phyloP scores from a whole-genome alignment of 805 yeast genomes.

The Saitoella complicata region DNA sequence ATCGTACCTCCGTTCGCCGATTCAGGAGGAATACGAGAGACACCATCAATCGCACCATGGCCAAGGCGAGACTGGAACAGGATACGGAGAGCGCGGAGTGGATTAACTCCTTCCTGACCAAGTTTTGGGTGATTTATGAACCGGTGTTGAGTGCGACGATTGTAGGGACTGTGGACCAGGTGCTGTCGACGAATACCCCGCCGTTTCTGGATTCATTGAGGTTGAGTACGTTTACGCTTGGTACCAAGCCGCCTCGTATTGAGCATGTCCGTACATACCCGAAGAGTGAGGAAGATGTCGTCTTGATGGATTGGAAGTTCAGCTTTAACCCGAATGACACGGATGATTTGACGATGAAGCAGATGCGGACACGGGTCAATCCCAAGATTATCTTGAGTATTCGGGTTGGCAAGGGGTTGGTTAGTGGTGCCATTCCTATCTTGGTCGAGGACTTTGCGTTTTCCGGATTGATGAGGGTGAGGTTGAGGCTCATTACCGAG shows the following conservation, averaged over 20 bases:
- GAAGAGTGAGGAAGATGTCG: constrained; percentile 80
- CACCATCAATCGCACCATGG: constrained; percentile 70
- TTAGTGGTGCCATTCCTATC: constrained; percentile 50
- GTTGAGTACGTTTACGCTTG: constrained; percentile 78
- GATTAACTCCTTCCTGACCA: constrained; percentile 76
- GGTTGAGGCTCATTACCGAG: constrained; percentile 75
- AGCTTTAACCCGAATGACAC: constrained; percentile 85
- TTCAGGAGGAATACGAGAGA: constrained; percentile 63
- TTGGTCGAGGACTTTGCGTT: constrained; percentile 68
- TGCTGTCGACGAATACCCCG: constrained; percentile 63
- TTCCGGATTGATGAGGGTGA: constrained; percentile 54
- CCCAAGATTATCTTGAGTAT: constrained; percentile 66
- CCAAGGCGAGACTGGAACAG: constrained; percentile 63
- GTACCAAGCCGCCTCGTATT: constrained; percentile 89
- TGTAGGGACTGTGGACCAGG: constrained; percentile 70
- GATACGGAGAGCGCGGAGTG: constrained; percentile 93
- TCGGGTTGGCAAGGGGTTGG: constrained; percentile 58
- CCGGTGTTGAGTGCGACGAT: constrained; percentile 79
- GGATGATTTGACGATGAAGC: constrained; percentile 73
- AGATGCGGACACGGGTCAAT: constrained; percentile 67
- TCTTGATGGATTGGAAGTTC: constrained; percentile 94
- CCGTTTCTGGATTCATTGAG: constrained; percentile 63
- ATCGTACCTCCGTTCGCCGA: constrained; percentile 69
- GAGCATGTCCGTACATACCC: constrained; percentile 79
- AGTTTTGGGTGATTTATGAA: constrained; percentile 83